Percentiles rank a stretch among this genome's conserved stretches.
Conservation (phyloP, 2,329 filamentous ascomycete genomes). For the Colletotrichum lupini region DNA sequence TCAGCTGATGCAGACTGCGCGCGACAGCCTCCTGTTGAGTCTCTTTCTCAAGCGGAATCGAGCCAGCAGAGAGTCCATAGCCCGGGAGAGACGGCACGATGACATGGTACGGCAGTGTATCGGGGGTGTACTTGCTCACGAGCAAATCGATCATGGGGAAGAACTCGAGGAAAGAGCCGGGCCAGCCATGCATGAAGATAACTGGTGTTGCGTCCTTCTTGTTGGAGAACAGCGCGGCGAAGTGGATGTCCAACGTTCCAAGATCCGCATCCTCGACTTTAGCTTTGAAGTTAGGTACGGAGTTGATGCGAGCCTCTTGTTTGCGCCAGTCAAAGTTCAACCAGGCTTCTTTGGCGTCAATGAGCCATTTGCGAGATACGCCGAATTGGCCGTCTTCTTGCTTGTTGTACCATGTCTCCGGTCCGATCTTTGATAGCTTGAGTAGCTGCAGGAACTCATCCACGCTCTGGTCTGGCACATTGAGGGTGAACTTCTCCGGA, state of each 20-base stretch:
- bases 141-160: constrained; percentile 60
- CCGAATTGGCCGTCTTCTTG: constrained; percentile 55
- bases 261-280: constrained; percentile 49
- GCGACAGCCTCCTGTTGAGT: constrained; percentile 43
- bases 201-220: constrained; percentile 61
- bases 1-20: constrained; percentile 59
- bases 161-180: constrained; percentile 65
- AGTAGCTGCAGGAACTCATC: constrained; percentile 58
- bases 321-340: constrained; percentile 59
- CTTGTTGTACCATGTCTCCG: constrained; percentile 59
- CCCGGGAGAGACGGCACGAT: constrained; percentile 67
- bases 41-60: constrained; percentile 45
- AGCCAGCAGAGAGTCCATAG: constrained; percentile 57
- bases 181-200: constrained; percentile 66
- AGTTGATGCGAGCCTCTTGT: constrained; percentile 52
- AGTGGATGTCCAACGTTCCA: constrained; percentile 58
- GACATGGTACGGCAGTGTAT: constrained; percentile 65
- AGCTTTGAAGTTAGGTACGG: constrained; percentile 59
- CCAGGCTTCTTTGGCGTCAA: constrained; percentile 53
- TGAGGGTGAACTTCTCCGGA: constrained; percentile 49
- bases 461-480: constrained; percentile 55
- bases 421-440: constrained; percentile 58
- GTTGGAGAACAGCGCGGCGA: constrained; percentile 64
- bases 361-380: constrained; percentile 58
- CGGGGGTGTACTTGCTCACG: constrained; percentile 57